Evolutionary conservation across 441 rosid genomes (phyloP), one percentile per base, ranked within the genome.

Genomic region (Pelargonium fulgidum): DNA sequence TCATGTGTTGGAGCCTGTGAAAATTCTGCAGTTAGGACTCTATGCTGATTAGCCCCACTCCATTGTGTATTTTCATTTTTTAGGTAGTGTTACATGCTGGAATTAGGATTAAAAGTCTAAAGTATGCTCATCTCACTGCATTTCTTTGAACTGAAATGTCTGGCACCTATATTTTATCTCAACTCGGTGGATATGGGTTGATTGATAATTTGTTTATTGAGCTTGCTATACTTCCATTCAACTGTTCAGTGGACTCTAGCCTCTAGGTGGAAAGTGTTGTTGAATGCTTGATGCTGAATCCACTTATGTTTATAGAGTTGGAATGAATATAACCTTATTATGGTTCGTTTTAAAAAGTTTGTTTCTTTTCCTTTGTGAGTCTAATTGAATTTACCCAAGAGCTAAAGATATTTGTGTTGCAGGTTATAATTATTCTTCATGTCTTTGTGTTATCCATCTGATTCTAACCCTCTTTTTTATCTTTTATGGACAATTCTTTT

Each of bases 381-480:
- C 39, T 33, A 33, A 5, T 33, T 33, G 4, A 33, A 5, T 4
- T 33, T 33, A 33, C 39, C 4, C 39, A 33, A 33, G 39, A 33
- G 7, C 39, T 33, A 33, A 33, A 33, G 39, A 33, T 33, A 33
- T 33, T 33, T 33, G 39, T 33, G 39, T 33, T 4, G 39, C 33
- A 33, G 7, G 7, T 33, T 33, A 33, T 33, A 33, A 33, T 33
- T 33, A 33, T 33, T 33, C 39, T 45, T 45, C n/a, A 45, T 52
- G 59, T 4, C 22, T 26, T 73, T 52, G 29, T 45, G 20, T 44
- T 12, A 4, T 22, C 61, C 59, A 45, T 14, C 11, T 33, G 22
- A 59, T 62, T 16, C 41, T 72, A 47, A 70, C 65, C 26, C 44
- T 61, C 67, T 73, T 72, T 41, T 41, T 9, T 58, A 33, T 4